A percentile compares a stretch with the other conserved stretches of the same genome.
phyloP scores from a whole-genome alignment of 2,329 filamentous ascomycete species.

The Lecanicillium sp. region DNA sequence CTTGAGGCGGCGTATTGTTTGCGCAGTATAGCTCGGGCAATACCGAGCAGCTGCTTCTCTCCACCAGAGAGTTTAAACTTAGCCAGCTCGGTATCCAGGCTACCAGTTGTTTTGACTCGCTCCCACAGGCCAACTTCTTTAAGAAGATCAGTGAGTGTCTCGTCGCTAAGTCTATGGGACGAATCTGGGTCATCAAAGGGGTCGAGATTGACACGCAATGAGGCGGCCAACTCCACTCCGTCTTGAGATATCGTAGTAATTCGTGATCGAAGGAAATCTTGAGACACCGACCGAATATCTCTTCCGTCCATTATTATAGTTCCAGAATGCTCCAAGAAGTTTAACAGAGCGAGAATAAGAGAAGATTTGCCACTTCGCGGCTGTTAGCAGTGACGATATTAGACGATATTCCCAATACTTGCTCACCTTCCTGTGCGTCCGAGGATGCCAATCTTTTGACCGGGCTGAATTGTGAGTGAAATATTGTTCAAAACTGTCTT shows the following conservation, averaged over 20 bases:
- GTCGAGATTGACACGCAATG: conserved; percentile 9
- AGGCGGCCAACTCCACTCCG: conserved; percentile 8
- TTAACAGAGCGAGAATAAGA: conserved; percentile 3
- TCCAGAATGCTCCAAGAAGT: conserved; percentile 8
- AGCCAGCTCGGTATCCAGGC: conserved; percentile 8
- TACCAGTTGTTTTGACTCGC: conserved; percentile 5
- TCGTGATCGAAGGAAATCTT: conserved; percentile 15
- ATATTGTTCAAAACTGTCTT: conserved; percentile 6
- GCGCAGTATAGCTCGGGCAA: conserved; percentile 16
- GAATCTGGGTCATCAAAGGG: not conserved
- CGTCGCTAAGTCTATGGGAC: conserved; percentile 3
- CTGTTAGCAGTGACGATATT: no score
- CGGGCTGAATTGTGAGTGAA: conserved; percentile 4
- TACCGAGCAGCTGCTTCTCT: conserved; percentile 12
- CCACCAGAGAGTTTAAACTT: conserved; percentile 11
- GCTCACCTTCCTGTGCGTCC: conserved; percentile 7
- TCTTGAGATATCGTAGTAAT: conserved; percentile 22
- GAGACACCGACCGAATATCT: conserved; percentile 4
- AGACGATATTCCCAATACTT: not conserved
- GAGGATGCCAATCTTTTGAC: conserved; percentile 7
- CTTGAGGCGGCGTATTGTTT: conserved; percentile 5
- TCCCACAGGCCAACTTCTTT: conserved; percentile 10
- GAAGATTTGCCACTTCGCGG: conserved; percentile 7
- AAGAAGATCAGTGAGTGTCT: conserved; percentile 8
- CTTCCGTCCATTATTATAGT: conserved; percentile 9